These are phyloP conservation scores for Ascomycota sp. DNA, from an alignment of 2,329 filamentous ascomycete genomes.

Conservation along the genomic window DNA sequence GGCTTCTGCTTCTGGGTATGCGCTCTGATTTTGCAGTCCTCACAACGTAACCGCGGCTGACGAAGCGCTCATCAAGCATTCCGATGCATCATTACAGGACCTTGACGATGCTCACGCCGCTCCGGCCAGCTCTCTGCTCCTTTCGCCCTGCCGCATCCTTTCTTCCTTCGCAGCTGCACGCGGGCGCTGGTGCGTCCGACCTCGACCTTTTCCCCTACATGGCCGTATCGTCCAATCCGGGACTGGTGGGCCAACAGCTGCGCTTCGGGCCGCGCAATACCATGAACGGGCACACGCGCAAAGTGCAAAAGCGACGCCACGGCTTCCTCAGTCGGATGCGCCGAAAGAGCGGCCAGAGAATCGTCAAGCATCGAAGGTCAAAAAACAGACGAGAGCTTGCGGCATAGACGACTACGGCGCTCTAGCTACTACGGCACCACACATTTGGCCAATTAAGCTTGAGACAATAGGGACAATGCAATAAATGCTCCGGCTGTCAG, in stretches of 20 bases:
- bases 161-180: constrained; percentile 7
- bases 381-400: constrained; percentile 29
- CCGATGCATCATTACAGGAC: constrained; percentile 12
- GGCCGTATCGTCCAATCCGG: constrained; percentile 30
- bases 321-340: constrained; percentile 33
- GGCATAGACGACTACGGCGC: background rate
- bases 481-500: too few species aligned
- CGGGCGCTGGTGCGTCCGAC: constrained; percentile 6
- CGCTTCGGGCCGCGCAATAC: constrained; percentile 39
- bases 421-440: too few species aligned
- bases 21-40: too few species aligned
- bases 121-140: constrained; percentile 24
- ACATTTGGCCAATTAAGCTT: too few species aligned
- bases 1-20: too few species aligned
- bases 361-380: constrained; percentile 26
- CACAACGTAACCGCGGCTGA: too few species aligned
- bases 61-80: too few species aligned
- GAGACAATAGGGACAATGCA: too few species aligned
- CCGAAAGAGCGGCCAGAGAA: constrained; percentile 30
- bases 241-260: constrained; percentile 28
- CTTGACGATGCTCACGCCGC: constrained; percentile 27
- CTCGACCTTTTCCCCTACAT: constrained; percentile 2
- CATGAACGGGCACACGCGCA: constrained; percentile 30
- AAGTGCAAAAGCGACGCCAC: constrained; percentile 37
- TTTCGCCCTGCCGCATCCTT: constrained; percentile 7